Base-by-base conservation (phyloP, 306 rosid genomes). In the Crataegus laevigata region DNA sequence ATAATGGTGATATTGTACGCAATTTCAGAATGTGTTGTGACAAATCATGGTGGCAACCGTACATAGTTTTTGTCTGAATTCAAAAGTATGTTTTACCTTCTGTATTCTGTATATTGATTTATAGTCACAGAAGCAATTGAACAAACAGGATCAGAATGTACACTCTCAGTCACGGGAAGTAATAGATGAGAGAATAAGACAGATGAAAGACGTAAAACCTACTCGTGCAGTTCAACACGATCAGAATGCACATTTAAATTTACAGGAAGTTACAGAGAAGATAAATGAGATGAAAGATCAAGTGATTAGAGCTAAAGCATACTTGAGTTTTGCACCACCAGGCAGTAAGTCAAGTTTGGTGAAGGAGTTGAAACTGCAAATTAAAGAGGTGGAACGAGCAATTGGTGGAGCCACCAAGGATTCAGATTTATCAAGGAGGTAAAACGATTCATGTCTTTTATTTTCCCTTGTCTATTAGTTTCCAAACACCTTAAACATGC, bases 251-350 rank as follows among this genome's bases (percentile, higher is more conserved):
- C 87, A 2, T 45, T 55, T 77, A 74, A 83, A 68, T 26, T 68
- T 78, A 15, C 74, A 7, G 38, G 81, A 71, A 89, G 80, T 74
- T 72, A 73, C 77, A 29, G 85, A 79, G 71, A 96, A 79, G 81
- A 85, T 92, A 63, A 82, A 59, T 69, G 91, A 92, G 84, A 90
- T 96, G 82, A 89, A 75, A 81, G 98, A 96, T 89, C 96, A 92
- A 84, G 78, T 96, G 73, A 75, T 96, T 75, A 88, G 91, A 85
- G 99, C 94, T 80, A 89, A 71, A 86, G 92, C 87, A 78, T 96
- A 96, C 85, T 74, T 92, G 86, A 68, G 71, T 54, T 84, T 92
- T 77, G 71, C 84, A 71, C 91, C 96, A 25, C 96, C 94, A 71
- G 74, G 75, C 76, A 89, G 94, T 79, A 88, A 82, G 78, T 84